phyloP scores from a whole-genome alignment of 2,329 filamentous ascomycete species.

The Incumbomyces lentus region DNA sequence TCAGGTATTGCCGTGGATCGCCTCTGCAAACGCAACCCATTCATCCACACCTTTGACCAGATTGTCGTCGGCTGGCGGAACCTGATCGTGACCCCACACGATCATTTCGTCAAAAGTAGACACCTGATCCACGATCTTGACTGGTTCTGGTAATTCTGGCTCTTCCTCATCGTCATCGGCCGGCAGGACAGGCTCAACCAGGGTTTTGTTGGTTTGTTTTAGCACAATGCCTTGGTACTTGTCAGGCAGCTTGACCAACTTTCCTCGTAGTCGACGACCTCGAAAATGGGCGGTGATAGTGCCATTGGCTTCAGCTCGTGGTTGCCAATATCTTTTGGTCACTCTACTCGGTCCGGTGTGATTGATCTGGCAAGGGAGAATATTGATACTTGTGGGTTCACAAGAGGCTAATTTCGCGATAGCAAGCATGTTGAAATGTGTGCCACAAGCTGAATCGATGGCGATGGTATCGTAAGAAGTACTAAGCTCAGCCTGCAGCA shows the following conservation, averaged over 20 bases:
- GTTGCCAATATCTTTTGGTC: slow-evolving; percentile 60
- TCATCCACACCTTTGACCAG: slow-evolving; percentile 69
- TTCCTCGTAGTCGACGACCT: slow-evolving; percentile 67
- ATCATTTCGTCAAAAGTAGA: slow-evolving; percentile 63
- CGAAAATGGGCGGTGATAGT: slow-evolving; percentile 58
- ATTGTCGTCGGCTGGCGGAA: slow-evolving; percentile 55
- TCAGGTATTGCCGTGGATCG: slow-evolving; percentile 38
- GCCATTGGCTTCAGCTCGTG: slow-evolving; percentile 39
- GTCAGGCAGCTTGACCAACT: slow-evolving; percentile 55
- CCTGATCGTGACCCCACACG: slow-evolving; percentile 72
- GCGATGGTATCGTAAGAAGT: too few species aligned
- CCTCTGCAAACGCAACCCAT: slow-evolving; percentile 65
- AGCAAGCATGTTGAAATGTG: slow-evolving; percentile 33
- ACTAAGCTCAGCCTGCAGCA: too few species aligned
- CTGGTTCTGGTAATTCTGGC: slow-evolving; percentile 38
- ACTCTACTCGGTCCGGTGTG: slow-evolving; percentile 63
- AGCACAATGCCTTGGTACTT: slow-evolving; percentile 59
- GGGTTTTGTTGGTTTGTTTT: slow-evolving; percentile 28
- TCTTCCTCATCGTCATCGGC: slow-evolving; percentile 28
- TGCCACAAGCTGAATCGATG: too few species aligned
- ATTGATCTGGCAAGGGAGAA: slow-evolving; percentile 71
- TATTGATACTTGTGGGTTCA: slow-evolving; percentile 35
- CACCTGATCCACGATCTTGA: slow-evolving; percentile 49
- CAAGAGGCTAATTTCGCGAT: slow-evolving; percentile 24
- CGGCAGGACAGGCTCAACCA: slow-evolving; percentile 9